A percentile compares a stretch with the other conserved stretches of the same genome.
Conservation (phyloP, 257 asterid genomes). For the Solanum etuberosum region DNA sequence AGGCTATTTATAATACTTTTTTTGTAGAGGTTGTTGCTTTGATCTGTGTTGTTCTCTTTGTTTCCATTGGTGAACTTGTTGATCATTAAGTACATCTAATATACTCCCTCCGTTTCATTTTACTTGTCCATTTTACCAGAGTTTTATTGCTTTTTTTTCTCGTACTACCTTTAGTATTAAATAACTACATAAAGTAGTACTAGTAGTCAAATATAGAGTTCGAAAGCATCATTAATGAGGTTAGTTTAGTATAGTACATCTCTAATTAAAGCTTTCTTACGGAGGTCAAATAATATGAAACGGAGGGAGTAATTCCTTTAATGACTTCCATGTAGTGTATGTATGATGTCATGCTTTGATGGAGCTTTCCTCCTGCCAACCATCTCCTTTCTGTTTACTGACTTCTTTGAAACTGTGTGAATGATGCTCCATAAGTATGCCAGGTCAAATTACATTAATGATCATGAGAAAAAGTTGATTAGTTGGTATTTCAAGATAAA, state of each 20-base stretch:
- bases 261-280: neutral
- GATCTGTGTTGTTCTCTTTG: neutral
- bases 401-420: neutral
- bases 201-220: neutral
- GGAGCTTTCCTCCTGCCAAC: neutral
- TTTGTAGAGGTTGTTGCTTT: neutral
- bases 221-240: neutral
- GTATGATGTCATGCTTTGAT: neutral
- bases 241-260: neutral
- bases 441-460: neutral
- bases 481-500: neutral
- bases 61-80: neutral
- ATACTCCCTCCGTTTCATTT: neutral
- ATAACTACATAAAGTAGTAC: no score
- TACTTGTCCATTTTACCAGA: neutral
- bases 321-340: neutral
- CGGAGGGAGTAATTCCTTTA: neutral
- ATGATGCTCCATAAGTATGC: neutral
- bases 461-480: neutral
- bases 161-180: neutral
- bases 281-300: neutral
- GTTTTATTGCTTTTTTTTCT: neutral
- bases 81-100: neutral
- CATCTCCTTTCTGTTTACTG: neutral
- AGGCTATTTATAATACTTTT: neutral